Conservation (phyloP, 2,329 filamentous ascomycete genomes). For the Penicillium sp. region DNA sequence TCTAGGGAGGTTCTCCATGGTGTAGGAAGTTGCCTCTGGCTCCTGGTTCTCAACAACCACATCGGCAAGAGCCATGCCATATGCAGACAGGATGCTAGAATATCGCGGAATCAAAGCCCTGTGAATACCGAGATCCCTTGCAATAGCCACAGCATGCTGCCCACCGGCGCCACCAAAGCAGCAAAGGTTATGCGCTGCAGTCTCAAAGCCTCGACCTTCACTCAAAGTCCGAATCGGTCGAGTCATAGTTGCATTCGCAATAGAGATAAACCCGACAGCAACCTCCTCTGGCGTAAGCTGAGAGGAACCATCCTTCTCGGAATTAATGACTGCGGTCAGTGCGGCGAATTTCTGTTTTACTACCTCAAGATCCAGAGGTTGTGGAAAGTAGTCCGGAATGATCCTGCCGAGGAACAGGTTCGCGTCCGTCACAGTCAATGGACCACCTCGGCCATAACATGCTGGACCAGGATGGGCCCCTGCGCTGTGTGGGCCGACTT, state of each 20-base stretch:
- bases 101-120: slow-evolving; percentile 46
- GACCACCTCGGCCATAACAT: slow-evolving; percentile 87
- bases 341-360: slow-evolving; percentile 73
- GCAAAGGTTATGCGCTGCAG: slow-evolving; percentile 27
- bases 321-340: slow-evolving; percentile 73
- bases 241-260: slow-evolving; percentile 42
- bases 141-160: slow-evolving; percentile 46
- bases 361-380: slow-evolving; percentile 72
- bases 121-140: slow-evolving; percentile 41
- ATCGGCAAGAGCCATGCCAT: slow-evolving; percentile 46
- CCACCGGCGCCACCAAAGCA: slow-evolving; percentile 37
- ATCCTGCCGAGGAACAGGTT: slow-evolving; percentile 84
- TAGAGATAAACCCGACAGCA: slow-evolving; percentile 37
- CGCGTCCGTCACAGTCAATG: slow-evolving; percentile 86
- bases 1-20: neutral
- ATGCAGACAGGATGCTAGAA: slow-evolving; percentile 45
- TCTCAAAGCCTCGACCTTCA: slow-evolving; percentile 78
- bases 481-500: slow-evolving; percentile 86
- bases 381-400: slow-evolving; percentile 86
- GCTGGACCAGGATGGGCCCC: slow-evolving; percentile 87
- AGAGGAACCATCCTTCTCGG: slow-evolving; percentile 50
- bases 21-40: neutral
- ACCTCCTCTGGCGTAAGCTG: slow-evolving; percentile 57
- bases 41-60: slow-evolving; percentile 36
- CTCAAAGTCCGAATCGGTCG: slow-evolving; percentile 84